Conservation (phyloP, 2,329 filamentous ascomycete genomes). For the Scedosporium dehoogii region DNA sequence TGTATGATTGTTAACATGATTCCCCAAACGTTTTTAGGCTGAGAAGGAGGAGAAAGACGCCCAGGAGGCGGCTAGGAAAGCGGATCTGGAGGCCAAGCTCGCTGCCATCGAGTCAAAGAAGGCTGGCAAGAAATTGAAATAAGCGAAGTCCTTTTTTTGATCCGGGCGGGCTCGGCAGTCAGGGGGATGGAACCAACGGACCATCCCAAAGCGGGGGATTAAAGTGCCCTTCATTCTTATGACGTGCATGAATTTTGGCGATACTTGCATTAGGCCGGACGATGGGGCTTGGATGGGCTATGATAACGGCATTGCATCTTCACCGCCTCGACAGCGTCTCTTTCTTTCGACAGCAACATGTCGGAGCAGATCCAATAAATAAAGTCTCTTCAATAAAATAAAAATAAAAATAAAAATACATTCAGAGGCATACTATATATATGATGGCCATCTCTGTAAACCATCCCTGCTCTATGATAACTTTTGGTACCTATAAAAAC, state of each 20-base stretch:
- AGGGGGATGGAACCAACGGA: background rate
- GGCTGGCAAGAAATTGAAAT: constrained; percentile 6
- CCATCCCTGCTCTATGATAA: constrained; percentile 4
- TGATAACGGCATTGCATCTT: background rate
- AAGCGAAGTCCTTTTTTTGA: background rate
- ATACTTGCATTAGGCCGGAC: background rate
- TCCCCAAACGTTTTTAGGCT: constrained; percentile 27
- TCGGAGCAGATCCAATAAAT: background rate
- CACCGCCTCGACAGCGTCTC: background rate
- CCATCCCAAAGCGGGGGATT: background rate
- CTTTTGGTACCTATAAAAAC: background rate
- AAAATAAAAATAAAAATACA: background rate
- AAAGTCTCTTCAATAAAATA: background rate
- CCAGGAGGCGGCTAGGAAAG: constrained; percentile 34
- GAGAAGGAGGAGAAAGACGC: constrained; percentile 49
- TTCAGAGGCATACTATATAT: background rate
- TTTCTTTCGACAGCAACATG: background rate
- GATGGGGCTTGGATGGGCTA: background rate
- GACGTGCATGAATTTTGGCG: background rate
- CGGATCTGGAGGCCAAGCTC: constrained; percentile 44
- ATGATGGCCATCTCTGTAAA: background rate
- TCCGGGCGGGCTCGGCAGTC: background rate
- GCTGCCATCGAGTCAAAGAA: constrained; percentile 41
- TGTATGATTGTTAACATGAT: background rate
- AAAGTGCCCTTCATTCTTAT: background rate